phyloP scores from a whole-genome alignment of 192 early-diverging fungal genomes.

The Podila minutissima region DNA sequence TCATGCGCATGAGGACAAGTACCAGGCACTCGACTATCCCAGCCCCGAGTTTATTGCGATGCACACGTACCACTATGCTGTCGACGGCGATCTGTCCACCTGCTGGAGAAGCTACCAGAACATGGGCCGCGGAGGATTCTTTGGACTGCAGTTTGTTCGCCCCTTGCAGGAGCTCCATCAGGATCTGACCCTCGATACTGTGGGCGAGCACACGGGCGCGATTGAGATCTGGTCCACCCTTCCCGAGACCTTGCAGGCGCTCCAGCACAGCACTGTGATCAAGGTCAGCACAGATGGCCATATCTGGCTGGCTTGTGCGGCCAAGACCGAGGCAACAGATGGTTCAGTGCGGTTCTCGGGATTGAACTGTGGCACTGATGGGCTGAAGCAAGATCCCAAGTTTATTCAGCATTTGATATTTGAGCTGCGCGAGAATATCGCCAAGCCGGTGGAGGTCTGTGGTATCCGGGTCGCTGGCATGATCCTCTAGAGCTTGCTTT shows the following conservation, averaged over 20 bases:
- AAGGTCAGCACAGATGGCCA: slow-evolving; percentile 43
- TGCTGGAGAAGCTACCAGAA: slow-evolving; percentile 59
- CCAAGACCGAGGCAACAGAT: slow-evolving; percentile 10
- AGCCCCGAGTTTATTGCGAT: slow-evolving; percentile 53
- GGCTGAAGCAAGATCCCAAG: slow-evolving; percentile 30
- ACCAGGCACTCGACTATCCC: slow-evolving; percentile 52
- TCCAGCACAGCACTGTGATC: slow-evolving; percentile 23
- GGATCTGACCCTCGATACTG: neutral
- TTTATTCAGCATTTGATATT: slow-evolving; percentile 30
- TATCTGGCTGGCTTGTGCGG: slow-evolving; percentile 33
- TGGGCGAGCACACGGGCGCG: slow-evolving; percentile 20
- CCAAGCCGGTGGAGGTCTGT: slow-evolving; percentile 38
- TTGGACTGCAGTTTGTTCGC: slow-evolving; percentile 60
- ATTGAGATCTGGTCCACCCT: slow-evolving; percentile 39
- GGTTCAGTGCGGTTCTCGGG: slow-evolving; percentile 28
- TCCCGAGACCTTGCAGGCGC: slow-evolving; percentile 10
- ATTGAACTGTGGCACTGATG: slow-evolving; percentile 18
- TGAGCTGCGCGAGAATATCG: slow-evolving; percentile 26
- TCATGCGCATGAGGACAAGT: slow-evolving; percentile 52
- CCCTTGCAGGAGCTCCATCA: slow-evolving; percentile 23
- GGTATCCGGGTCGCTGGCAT: slow-evolving; percentile 43
- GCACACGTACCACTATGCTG: slow-evolving; percentile 61
- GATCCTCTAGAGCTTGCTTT: slow-evolving; percentile 14
- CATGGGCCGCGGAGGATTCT: slow-evolving; percentile 43
- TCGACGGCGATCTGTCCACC: slow-evolving; percentile 57